Percentiles rank a stretch among this genome's conserved stretches.
phyloP scores from a whole-genome alignment of 345 rosid species.

The Rhodamnia argentea region DNA sequence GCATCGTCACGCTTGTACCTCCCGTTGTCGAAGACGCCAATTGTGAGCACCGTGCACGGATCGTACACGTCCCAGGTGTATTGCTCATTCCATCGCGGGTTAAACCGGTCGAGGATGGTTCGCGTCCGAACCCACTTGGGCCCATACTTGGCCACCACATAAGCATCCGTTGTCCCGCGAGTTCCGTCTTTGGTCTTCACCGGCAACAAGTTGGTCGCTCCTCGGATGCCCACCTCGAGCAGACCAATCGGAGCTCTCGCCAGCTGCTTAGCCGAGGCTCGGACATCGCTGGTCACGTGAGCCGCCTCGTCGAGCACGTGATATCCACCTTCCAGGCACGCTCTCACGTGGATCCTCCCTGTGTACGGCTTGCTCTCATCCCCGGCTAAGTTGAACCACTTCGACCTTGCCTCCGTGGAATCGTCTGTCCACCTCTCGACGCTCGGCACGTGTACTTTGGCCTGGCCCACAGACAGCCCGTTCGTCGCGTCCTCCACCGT shows the following conservation, averaged over 20 bases:
- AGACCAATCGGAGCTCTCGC: conserved; percentile 73
- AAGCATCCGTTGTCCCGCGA: conserved; percentile 83
- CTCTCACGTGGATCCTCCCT: conserved; percentile 71
- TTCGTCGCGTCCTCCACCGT: conserved; percentile 51
- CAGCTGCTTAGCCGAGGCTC: conserved; percentile 74
- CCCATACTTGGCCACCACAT: conserved; percentile 86
- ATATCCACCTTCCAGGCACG: conserved; percentile 80
- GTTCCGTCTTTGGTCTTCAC: conserved; percentile 84
- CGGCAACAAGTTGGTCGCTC: conserved; percentile 68
- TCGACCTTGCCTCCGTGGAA: conserved; percentile 40
- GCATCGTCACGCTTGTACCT: conserved; percentile 52
- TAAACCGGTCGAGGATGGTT: conserved; percentile 73
- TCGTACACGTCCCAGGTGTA: conserved; percentile 89
- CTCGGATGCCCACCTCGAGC: conserved; percentile 77
- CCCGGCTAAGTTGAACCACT: conserved; percentile 78
- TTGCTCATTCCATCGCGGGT: conserved; percentile 94
- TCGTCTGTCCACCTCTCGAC: conserved; percentile 64
- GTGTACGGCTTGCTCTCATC: conserved; percentile 56
- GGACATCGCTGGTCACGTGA: conserved; percentile 87
- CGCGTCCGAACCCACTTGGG: conserved; percentile 91
- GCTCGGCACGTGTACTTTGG: conserved; percentile 59
- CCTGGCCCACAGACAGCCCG: conserved; percentile 49
- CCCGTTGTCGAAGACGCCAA: conserved; percentile 79
- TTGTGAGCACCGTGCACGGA: conserved; percentile 71
- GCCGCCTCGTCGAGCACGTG: conserved; percentile 94